These are phyloP conservation scores for Plasmodium falciparum DNA, from an alignment of 169 alveolate genomes.

Conservation along the genomic window DNA sequence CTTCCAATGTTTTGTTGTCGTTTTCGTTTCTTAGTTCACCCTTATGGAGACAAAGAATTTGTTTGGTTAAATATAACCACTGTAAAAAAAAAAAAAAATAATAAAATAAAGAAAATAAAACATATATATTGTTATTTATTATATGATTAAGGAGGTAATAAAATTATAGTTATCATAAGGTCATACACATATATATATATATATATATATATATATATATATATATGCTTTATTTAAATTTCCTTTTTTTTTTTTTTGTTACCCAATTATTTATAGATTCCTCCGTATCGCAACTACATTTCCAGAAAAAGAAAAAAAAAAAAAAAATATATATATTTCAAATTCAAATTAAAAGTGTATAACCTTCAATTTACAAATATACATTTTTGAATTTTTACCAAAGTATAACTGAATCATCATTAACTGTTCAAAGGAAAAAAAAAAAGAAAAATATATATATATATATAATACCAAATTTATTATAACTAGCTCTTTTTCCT, in stretches of 20 bases:
- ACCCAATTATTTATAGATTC: slow-evolving; percentile 72
- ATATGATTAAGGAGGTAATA: no score
- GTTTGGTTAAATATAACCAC: slow-evolving; percentile 74
- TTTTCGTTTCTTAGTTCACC: slow-evolving; percentile 65
- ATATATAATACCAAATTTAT: background rate
- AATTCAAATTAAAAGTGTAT: background rate
- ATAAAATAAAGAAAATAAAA: background rate
- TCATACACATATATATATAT: background rate
- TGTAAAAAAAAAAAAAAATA: slow-evolving; percentile 2
- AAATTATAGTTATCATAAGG: no score
- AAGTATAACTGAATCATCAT: slow-evolving; percentile 52
- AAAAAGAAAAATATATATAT: no score
- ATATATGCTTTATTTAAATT: background rate
- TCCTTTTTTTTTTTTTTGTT: background rate
- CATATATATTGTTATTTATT: no score
- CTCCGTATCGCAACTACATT: slow-evolving; percentile 38
- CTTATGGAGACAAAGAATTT: slow-evolving; percentile 59
- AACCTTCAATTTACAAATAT: no score
- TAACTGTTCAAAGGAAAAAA: slow-evolving; percentile 35
- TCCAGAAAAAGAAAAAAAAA: background rate
- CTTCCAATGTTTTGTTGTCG: slow-evolving; percentile 60
- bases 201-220: background rate
- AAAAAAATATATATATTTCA: slow-evolving; percentile 3
- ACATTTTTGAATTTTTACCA: slow-evolving; percentile 2
- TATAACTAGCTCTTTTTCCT: background rate